These are phyloP conservation scores for Termitomyces sp. DNA, from an alignment of 768 basidiomycete genomes.

Conservation along the genomic window DNA sequence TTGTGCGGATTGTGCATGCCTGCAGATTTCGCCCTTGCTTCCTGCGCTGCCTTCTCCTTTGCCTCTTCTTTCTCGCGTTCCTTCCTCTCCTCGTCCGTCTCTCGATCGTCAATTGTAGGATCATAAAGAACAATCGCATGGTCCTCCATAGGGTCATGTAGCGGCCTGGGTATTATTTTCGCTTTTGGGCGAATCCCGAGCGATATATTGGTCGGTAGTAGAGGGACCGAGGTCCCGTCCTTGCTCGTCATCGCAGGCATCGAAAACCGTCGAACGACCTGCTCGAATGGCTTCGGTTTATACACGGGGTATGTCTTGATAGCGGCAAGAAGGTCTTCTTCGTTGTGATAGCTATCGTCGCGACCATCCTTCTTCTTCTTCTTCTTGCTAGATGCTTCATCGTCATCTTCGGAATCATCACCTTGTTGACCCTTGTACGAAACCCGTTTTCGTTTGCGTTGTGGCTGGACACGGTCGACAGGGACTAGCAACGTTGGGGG, in stretches of 20 bases:
- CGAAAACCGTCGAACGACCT: slow-evolving; percentile 63
- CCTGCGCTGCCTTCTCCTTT: slow-evolving; percentile 56
- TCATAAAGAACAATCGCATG: slow-evolving; percentile 97
- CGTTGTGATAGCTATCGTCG: slow-evolving; percentile 50
- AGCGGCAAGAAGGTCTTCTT: slow-evolving; percentile 56
- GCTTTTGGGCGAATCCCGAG: slow-evolving; percentile 83
- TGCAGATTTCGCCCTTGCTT: slow-evolving; percentile 62
- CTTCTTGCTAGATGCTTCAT: slow-evolving; percentile 49
- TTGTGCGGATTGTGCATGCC: slow-evolving; percentile 90
- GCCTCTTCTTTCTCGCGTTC: slow-evolving; percentile 71
- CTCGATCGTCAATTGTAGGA: slow-evolving; percentile 89
- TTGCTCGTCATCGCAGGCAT: slow-evolving; percentile 78
- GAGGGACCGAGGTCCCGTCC: slow-evolving; percentile 56
- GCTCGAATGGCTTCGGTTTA: slow-evolving; percentile 72
- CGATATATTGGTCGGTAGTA: slow-evolving; percentile 59
- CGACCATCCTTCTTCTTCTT: slow-evolving; percentile 62
- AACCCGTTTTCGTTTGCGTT: slow-evolving; percentile 82
- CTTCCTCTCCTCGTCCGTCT: slow-evolving; percentile 81
- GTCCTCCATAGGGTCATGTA: slow-evolving; percentile 97
- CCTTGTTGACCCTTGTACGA: slow-evolving; percentile 74
- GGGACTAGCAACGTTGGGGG: slow-evolving; percentile 47
- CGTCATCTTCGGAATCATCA: slow-evolving; percentile 55
- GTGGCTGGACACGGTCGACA: slow-evolving; percentile 53
- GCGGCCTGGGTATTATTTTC: slow-evolving; percentile 79
- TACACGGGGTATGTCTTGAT: slow-evolving; percentile 74